Conservation (phyloP, 176 grass and related monocot genomes). For the Eremochloa ophiuroides region DNA sequence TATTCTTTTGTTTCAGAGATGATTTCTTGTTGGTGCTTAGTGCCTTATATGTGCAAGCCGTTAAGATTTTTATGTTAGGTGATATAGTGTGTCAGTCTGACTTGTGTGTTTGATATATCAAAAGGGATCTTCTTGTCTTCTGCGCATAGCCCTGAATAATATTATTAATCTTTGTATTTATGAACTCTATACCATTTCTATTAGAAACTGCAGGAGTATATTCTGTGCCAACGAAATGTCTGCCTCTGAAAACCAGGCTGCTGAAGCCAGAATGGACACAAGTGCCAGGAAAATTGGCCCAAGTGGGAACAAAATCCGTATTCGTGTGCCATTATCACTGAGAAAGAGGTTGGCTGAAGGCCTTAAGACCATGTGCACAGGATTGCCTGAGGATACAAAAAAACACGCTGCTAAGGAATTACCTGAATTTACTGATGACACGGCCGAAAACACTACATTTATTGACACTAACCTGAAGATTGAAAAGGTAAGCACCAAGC, state of each 20-base stretch:
- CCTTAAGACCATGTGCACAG: background rate
- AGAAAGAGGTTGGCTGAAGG: conserved; percentile 15
- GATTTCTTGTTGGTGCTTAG: background rate
- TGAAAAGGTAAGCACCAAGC: background rate
- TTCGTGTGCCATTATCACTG: conserved; percentile 28
- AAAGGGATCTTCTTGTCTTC: conserved; percentile 11
- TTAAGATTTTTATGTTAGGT: background rate
- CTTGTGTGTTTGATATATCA: background rate
- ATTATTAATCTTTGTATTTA: background rate
- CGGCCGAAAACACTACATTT: background rate
- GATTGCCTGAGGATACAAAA: background rate
- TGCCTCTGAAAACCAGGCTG: conserved; percentile 22
- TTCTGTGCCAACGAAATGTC: conserved; percentile 14
- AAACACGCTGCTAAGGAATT: background rate
- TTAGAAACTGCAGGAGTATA: conserved; percentile 24
- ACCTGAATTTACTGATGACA: background rate
- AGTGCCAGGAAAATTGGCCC: background rate
- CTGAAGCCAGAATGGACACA: conserved; percentile 14
- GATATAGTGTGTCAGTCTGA: background rate
- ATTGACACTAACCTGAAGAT: background rate
- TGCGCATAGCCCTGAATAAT: background rate
- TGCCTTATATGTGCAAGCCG: background rate
- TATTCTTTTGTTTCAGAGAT: background rate
- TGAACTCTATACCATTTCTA: background rate
- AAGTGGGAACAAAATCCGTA: conserved; percentile 21